phyloP scores from a whole-genome alignment of 2,329 filamentous ascomycete genomes.

The Alternaria triticina region DNA sequence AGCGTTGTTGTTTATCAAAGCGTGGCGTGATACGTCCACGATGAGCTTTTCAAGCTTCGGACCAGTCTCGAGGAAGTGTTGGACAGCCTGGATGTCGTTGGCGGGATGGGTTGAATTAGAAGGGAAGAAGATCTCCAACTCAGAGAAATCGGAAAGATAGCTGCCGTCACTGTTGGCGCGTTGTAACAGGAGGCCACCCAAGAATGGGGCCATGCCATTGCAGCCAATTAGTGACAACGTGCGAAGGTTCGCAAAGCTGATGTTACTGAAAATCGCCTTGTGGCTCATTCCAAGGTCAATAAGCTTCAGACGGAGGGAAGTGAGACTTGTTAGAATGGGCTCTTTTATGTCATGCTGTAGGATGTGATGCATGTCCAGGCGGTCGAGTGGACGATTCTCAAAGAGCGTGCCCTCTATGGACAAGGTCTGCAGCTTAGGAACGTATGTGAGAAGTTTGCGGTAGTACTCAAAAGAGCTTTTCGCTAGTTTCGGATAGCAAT shows the following conservation, averaged over 20 bases:
- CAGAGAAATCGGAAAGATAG: not conserved
- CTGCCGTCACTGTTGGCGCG: not conserved
- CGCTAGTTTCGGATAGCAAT: not conserved
- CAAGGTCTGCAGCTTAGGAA: not conserved
- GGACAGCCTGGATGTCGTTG: not conserved
- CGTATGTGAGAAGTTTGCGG: not conserved
- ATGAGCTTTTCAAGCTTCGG: not conserved
- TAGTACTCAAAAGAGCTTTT: not conserved
- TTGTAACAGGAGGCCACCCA: not conserved
- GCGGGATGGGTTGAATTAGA: not conserved
- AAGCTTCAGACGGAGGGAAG: not conserved
- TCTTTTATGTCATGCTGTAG: not conserved
- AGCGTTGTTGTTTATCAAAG: not conserved
- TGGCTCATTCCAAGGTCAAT: not conserved
- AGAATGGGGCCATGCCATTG: not conserved
- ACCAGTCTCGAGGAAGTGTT: not conserved
- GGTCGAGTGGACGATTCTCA: not conserved
- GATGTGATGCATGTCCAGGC: not conserved
- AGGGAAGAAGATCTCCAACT: not conserved
- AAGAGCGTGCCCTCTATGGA: not conserved
- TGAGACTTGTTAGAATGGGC: not conserved
- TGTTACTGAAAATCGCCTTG: not conserved
- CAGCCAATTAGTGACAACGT: not conserved
- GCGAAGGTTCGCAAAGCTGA: not conserved
- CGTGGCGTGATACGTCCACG: not conserved